Base-by-base conservation (phyloP, 2,329 filamentous ascomycete species). In the Stagonosporopsis chrysanthemi region DNA sequence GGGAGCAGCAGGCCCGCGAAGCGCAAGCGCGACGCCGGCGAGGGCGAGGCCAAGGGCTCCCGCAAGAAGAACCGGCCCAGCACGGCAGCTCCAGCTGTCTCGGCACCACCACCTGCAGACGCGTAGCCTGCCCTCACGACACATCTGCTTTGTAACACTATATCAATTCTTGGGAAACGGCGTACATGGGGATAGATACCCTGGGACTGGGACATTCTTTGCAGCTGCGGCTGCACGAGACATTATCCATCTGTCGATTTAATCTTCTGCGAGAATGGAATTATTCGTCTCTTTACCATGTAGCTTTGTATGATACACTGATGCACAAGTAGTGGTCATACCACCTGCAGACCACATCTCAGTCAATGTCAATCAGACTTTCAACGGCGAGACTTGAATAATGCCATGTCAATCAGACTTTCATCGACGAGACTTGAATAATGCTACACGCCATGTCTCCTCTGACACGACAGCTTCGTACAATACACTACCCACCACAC, bases 1-100 rank as follows among this genome's bases (percentile, higher is more conserved):
- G 80, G 80, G 2, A 79, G 77, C 58, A 76, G 74, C 53, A 71
- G 77, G 31, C 69, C 72, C 7, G 62, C 68, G 9, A 80, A 79
- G 67, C 71, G 77, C 61, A 82, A 82, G 73, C 71, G 79, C 31
- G 75, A 78, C 28, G 75, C 73, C 6, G 76, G 69, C 1, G 76
- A 77, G 17, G 61, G 62, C 11, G 63, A 29, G 7, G 39, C 38
- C 1, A 75, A 72, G 45, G 67, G 66, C 7, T 62, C 66, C 6
- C 66, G 70, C 39, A 75, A 75, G 68, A 76, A 76, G 63, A 72
- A 64, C 31, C 65, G 72, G 19, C 60, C 64, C 9, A 76, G 74
- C 48, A 61, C 65, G 14, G 52, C 51, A 12, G 48, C 54, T 4
- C 15, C 43, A 11, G 42, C 45, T 23, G 19, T 24, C 2, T 14